Base-by-base conservation (phyloP, 2,329 filamentous ascomycete species). In the Pleomassaria siparia region DNA sequence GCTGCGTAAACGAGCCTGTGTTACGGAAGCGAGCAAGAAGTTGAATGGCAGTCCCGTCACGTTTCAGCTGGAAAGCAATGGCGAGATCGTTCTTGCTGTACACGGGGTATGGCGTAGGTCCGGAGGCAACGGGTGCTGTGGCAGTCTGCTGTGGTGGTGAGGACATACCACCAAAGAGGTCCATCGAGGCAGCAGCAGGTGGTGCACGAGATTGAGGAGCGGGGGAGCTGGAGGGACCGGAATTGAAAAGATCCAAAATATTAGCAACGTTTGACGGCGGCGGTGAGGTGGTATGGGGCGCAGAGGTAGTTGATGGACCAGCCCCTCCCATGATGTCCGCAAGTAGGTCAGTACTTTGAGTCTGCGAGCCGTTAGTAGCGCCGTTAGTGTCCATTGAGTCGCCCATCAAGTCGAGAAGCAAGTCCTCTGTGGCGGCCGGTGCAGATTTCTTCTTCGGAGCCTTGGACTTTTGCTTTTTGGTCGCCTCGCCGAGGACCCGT, bases 361-460 rank as follows among this genome's bases (percentile, higher is more conserved):
- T 89, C 54, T 79, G 81, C 18, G 80, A 82, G 21, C 80, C 81
- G 56, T 81, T 83, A 28, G 76, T 64, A 18, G 76, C 75, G 21
- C 76, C 73, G 53, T 80, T 80, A 20, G 83, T 76, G 18, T 82
- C 76, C n/a, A 81, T 76, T n/a, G 80, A 77, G 49, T 89, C 88
- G 49, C 88, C 91, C 88, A 97, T 96, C 33, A 99, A 81, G 64
- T 97, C 92, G 47, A 92, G 83, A 15, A 99, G 80, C 55, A 96
- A 83, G 62, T 97, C 92, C 69, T 95, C 88, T 66, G 96, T 92
- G 7, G 89, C 88, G 32, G 89, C 88, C 73, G 95, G 94, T 53
- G 86, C 80, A 22, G 85, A 80, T 63, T 83, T 83, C 49, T 90
- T 84, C 49, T 90, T 84, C 67, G 79, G 67, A n/a, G 80, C 67